Evolutionary conservation across 2,329 filamentous ascomycete genomes (phyloP), one percentile per base, ranked within the genome.

Genomic region (Penicillium sclerotigenum): DNA sequence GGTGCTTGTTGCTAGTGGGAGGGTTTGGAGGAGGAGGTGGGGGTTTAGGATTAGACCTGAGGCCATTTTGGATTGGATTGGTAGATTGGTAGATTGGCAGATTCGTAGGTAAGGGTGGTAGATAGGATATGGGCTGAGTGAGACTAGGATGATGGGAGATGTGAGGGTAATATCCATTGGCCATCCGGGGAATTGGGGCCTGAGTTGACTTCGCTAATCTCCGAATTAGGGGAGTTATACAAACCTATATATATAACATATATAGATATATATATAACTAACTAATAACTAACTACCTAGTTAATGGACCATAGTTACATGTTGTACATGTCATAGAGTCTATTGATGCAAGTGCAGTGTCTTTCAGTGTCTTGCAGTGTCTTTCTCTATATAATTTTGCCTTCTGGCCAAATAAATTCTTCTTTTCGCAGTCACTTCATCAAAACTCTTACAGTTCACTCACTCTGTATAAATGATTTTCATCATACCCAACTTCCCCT

Each of bases 41-140:
- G 60, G 59, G 37, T 64, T 57, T 56, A 63, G 54, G 22, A 62
- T 52, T 24, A 63, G 55, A 47, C 61, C 61, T 2, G 52, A 65
- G 13, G 59, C 62, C 60, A 58, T 65, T 29, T 26, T 48, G n/a
- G 20, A 9, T 2, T 16, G 18, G 7, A 14, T 14, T 20, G 20
- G 13, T n/a, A n/a, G n/a, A n/a, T n/a, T n/a, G n/a, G n/a, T n/a
- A n/a, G n/a, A n/a, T n/a, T n/a, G n/a, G n/a, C n/a, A n/a, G n/a
- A n/a, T n/a, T n/a, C n/a, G n/a, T n/a, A n/a, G n/a, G n/a, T n/a
- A n/a, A n/a, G 5, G 38, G 5, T 24, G 38, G 6, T 5, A 16
- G 14, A 9, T n/a, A 11, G 22, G 10, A 14, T 40, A 14, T n/a
- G n/a, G n/a, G n/a, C n/a, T n/a, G n/a, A n/a, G n/a, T n/a, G n/a